Base-by-base conservation (phyloP, 140 eudicot genomes). In the Senecio squalidus region DNA sequence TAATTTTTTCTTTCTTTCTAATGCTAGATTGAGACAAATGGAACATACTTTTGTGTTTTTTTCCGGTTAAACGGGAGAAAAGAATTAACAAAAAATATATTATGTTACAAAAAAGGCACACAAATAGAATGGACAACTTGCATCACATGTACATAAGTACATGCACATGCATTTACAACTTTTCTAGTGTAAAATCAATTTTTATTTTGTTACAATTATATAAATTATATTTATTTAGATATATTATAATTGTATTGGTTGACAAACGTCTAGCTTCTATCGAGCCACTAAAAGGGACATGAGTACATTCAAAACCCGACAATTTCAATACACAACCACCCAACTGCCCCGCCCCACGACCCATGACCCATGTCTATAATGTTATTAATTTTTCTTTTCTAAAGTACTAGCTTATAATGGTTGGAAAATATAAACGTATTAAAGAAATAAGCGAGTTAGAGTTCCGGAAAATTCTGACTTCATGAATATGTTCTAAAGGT, bases 201-300 rank as follows among this genome's bases (percentile, higher is more conserved):
- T 47, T 17, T 47, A 18, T 22, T 17, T 47, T 10, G 9, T 30
- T 6, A 36, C 9, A 1, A 10, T 36, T 15, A 36, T 36, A 4
- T 36, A 36, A 15, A 36, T n/a, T n/a, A 36, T 4, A 22, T 39
- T 39, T 1, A 9, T 58, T 24, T 29, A 9, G 4, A 11, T 34
- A 11, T 38, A 33, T 39, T 24, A 14, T 43, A 27, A 26, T 20
- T 4, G 11, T 51, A 29, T 31, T 60, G 57, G 10, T 28, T 11
- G 28, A 69, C 45, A 60, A 60, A 51, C 55, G 75, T 28, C 62
- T 48, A 40, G 4, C 9, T 28, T 40, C 63, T 20, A 70, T 70
- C 51, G 65, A 70, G 76, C 76, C 76, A 52, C 63, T 52, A 70
- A 70, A 70, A 70, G 27, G 29, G 64, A 30, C 41, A 51, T 8